Evolutionary conservation across 129 eudicot genomes (phyloP), one percentile per base, ranked within the genome.

Genomic region (Tagetes patula): DNA sequence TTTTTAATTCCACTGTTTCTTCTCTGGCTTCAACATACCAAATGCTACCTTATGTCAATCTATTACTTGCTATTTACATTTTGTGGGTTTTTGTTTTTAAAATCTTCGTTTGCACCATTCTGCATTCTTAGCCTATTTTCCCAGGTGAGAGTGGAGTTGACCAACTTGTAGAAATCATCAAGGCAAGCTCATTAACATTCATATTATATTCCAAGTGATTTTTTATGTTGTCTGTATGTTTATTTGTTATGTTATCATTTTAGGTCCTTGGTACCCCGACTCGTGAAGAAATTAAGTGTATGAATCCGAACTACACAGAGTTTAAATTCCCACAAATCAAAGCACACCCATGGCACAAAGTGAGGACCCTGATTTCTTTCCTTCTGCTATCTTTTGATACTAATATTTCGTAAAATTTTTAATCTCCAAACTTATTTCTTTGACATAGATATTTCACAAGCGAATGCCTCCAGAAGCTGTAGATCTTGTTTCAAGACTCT

Each of bases 91-190:
- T 7, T 30, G 56, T 30, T 67, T 47, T 10, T 39, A 38, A 31
- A 38, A 39, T 1, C 14, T 37, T 27, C 6, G 3, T 69, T 14
- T 74, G 76, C 42, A 55, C 45, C 52, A 39, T 73, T 65, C 49
- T 53, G 74, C 56, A 54, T 38, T 75, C 58, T 75, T 74, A 87
- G 93, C 93, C 89, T 60, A 88, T 84, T 67, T 87, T 87, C 75
- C 88, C 87, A 34, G 92, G 92, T 39, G 92, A 87, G 83, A 87
- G 89, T 80, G 93, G 93, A 80, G 93, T 87, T 45, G 93, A 87
- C 66, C 93, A 87, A 67, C 93, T 87, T 73, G 89, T 87, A 10
- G 89, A 87, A 72, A 87, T 85, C 33, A 87, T 87, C 68, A 85
- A 87, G 93, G 95, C 73, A 69, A 82, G 54, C 46, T 31, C 48